Evolutionary conservation across 306 rosid genomes (phyloP), one percentile per base, ranked within the genome.

Genomic region (Cotoneaster glaucophyllus): DNA sequence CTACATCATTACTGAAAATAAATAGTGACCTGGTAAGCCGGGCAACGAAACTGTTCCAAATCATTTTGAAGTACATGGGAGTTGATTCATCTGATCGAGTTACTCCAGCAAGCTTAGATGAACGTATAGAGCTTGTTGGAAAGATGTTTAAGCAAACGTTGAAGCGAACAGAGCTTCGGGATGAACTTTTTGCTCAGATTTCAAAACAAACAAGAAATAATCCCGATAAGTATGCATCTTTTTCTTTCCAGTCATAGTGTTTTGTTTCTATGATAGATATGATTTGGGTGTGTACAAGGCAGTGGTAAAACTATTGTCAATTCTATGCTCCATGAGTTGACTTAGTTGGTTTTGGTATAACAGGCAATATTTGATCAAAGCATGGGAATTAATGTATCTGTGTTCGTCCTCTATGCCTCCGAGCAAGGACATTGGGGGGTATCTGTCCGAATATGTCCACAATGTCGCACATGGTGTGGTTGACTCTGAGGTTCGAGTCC

Each of bases 321-420:
- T 83, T 52, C 11, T 57, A 58, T 61, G 74, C 82, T 39, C 71
- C 21, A 41, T 59, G 24, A 79, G 17, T 61, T 74, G 14, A 19
- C 81, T 19, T 56, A 68, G 77, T 37, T 82, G 71, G 72, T 54
- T 29, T 79, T 21, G 57, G 34, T 64, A 64, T 77, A 73, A 67
- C 80, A 92, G 99, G 93, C 91, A 89, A 78, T 96, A 74, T 73
- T 80, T 89, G 88, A 82, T 87, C 67, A 96, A 92, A 87, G 91
- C 97, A 76, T 96, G 99, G 99, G 98, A 96, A 86, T 83, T 96
- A 69, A 89, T 96, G 96, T 88, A 87, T 74, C 75, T 92, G 45
- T 90, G 98, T 80, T 93, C 93, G 67, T 92, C 99, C 64, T 87
- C 96, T 62, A 96, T 96, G 96, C 93, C 99, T 67, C 98, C 99